Percentiles rank a stretch among this genome's conserved stretches.
These are phyloP conservation scores for Rhizopogon salebrosus DNA, from an alignment of 768 basidiomycete species.

Conservation along the genomic window DNA sequence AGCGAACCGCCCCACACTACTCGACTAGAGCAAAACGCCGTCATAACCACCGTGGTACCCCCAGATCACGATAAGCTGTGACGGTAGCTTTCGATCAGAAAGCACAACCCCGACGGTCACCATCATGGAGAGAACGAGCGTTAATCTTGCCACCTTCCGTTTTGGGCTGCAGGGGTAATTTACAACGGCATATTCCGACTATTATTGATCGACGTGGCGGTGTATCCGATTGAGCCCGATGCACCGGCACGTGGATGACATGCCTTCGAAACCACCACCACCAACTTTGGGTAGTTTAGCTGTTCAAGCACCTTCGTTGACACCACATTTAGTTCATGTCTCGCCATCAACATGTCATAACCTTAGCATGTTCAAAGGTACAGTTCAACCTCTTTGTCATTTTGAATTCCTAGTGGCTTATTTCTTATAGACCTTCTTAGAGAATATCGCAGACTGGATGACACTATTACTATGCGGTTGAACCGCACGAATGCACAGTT, in stretches of 20 bases:
- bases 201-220: slow-evolving; percentile 3
- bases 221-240: slow-evolving; percentile 4
- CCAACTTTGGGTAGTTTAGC: slow-evolving; percentile 64
- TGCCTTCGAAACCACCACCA: slow-evolving; percentile 37
- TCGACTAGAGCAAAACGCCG: background rate
- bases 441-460: slow-evolving; percentile 79
- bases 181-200: background rate
- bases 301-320: slow-evolving; percentile 55
- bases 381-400: slow-evolving; percentile 7
- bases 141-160: slow-evolving; percentile 26
- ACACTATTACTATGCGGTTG: slow-evolving; percentile 72
- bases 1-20: background rate
- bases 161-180: slow-evolving; percentile 5
- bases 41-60: slow-evolving; percentile 1
- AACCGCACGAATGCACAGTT: slow-evolving; percentile 75
- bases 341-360: slow-evolving; percentile 70
- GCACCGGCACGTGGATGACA: slow-evolving; percentile 24
- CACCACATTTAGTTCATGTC: slow-evolving; percentile 65
- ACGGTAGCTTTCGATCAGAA: background rate
- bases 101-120: background rate
- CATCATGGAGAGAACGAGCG: background rate
- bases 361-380: slow-evolving; percentile 71
- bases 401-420: slow-evolving; percentile 10
- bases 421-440: slow-evolving; percentile 60
- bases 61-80: background rate